These are phyloP conservation scores for Colletotrichum simmondsii DNA, from an alignment of 2,329 filamentous ascomycete genomes.

Conservation along the genomic window DNA sequence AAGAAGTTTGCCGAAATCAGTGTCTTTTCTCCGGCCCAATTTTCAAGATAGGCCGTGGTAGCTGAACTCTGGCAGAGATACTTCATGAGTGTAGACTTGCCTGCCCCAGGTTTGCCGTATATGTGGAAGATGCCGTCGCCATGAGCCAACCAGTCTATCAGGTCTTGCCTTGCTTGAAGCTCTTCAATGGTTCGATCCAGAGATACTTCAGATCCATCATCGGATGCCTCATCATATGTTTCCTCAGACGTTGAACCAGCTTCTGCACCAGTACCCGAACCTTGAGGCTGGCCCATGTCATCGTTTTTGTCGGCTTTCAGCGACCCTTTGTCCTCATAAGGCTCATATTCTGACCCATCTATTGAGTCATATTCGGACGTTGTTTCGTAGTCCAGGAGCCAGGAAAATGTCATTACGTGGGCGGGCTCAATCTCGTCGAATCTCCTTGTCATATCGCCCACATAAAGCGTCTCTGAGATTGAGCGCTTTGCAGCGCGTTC, in stretches of 20 bases:
- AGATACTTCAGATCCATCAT: no score
- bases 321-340: no score
- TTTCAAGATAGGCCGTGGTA: background rate
- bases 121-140: background rate
- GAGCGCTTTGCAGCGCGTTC: background rate
- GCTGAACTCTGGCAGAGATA: background rate
- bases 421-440: constrained; percentile 4
- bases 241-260: no score
- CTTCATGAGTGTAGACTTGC: constrained; percentile 24
- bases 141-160: background rate
- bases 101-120: constrained; percentile 12
- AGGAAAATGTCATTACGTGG: background rate
- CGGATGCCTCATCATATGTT: no score
- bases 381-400: background rate
- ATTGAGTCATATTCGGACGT: no score
- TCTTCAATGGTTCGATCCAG: background rate
- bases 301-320: no score
- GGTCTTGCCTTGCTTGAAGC: background rate
- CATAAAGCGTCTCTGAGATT: background rate
- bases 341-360: no score
- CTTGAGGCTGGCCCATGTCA: no score
- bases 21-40: constrained; percentile 6
- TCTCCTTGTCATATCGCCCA: background rate
- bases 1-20: constrained; percentile 11
- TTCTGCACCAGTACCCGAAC: no score